phyloP scores from a whole-genome alignment of 805 yeast species.

The Ogataea naganishii region DNA sequence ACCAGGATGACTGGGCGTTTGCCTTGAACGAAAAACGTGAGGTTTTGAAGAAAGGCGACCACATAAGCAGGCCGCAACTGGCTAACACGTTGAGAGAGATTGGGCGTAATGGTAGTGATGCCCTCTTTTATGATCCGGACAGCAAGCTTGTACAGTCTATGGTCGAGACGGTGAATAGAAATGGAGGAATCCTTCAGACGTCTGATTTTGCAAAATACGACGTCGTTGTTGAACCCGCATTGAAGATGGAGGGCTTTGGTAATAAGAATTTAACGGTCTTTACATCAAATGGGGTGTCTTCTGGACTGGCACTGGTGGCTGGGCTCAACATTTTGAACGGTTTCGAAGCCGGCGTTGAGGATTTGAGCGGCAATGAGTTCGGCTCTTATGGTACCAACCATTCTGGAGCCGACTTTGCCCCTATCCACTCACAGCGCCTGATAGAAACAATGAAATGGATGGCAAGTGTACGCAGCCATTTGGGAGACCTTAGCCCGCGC shows the following conservation, averaged over 20 bases:
- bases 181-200: constrained; percentile 59
- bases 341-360: constrained; percentile 20
- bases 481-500: constrained; percentile 57
- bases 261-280: constrained; percentile 26
- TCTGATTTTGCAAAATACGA: constrained; percentile 63
- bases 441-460: constrained; percentile 92
- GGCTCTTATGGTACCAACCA: no score
- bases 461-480: constrained; percentile 74
- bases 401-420: constrained; percentile 43
- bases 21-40: constrained; percentile 29
- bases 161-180: constrained; percentile 35
- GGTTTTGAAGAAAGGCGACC: constrained; percentile 45
- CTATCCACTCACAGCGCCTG: constrained; percentile 51
- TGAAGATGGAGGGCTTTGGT: constrained; percentile 28
- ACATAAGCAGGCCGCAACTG: constrained; percentile 45
- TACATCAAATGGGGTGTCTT: constrained; percentile 64
- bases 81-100: constrained; percentile 62
- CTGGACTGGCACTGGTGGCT: constrained; percentile 74
- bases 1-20: constrained; percentile 47
- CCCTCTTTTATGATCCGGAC: constrained; percentile 73
- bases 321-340: constrained; percentile 61
- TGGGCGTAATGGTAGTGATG: constrained; percentile 71
- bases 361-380: constrained; percentile 18
- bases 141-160: constrained; percentile 64
- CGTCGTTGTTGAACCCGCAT: constrained; percentile 37